phyloP scores from a whole-genome alignment of 371 early-diverging fungal species.

The Syncephalis plumigaleata region DNA sequence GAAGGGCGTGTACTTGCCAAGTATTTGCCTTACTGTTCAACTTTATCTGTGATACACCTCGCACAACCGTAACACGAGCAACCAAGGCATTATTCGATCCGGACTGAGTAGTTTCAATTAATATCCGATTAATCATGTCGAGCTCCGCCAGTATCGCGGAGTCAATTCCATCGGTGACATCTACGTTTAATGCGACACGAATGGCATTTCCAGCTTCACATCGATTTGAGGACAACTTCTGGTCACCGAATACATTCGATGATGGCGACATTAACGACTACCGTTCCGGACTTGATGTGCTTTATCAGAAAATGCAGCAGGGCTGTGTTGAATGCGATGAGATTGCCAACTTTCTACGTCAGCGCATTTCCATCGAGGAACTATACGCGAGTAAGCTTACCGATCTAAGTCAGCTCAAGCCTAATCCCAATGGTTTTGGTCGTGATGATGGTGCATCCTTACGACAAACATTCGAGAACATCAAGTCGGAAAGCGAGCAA shows the following conservation, averaged over 20 bases:
- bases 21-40: too few relatives aligned
- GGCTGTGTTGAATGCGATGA: conserved; percentile 54
- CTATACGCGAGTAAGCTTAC: conserved; percentile 19
- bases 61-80: too few relatives aligned
- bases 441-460: conserved; percentile 60
- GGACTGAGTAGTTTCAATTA: too few relatives aligned
- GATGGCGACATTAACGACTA: conserved; percentile 1
- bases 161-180: too few relatives aligned
- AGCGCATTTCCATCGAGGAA: conserved; percentile 38
- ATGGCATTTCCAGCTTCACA: too few relatives aligned
- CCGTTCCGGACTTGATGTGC: conserved; percentile 25
- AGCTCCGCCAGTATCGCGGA: too few relatives aligned
- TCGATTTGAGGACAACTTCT: neutral
- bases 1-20: too few relatives aligned
- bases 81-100: too few relatives aligned
- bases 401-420: neutral
- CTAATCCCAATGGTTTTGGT: conserved; percentile 31
- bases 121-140: too few relatives aligned
- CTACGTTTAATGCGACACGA: too few relatives aligned
- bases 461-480: conserved; percentile 35
- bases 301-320: conserved; percentile 50
- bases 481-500: conserved; percentile 33
- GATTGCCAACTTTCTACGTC: conserved; percentile 40
- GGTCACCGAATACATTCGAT: neutral
- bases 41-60: too few relatives aligned